phyloP scores from a whole-genome alignment of 768 basidiomycete species.

The Leccinellum rugosiceps region DNA sequence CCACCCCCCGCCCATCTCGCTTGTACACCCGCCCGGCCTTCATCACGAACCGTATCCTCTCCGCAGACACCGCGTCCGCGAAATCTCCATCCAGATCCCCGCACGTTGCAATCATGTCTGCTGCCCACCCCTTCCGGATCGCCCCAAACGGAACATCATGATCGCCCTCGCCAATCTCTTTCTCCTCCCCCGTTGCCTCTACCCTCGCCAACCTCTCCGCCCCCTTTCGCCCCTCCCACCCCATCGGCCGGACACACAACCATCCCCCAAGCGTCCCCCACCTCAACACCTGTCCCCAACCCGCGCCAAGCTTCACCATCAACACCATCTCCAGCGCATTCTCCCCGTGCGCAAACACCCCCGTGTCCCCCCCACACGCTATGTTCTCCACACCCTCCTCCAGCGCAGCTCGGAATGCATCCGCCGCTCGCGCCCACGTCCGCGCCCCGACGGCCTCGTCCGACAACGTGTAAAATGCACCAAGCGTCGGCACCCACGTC shows the following conservation, averaged over 20 bases:
- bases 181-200: constrained; percentile 21
- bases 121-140: constrained; percentile 53
- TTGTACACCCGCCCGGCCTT: constrained; percentile 52
- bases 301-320: constrained; percentile 56
- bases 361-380: constrained; percentile 65
- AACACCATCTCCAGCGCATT: constrained; percentile 60
- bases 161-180: constrained; percentile 35
- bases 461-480: constrained; percentile 41
- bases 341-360: constrained; percentile 57
- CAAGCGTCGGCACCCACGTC: constrained; percentile 59
- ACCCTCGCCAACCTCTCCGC: constrained; percentile 25
- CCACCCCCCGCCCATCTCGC: constrained; percentile 28
- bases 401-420: constrained; percentile 46
- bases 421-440: constrained; percentile 37
- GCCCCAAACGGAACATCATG: constrained; percentile 56
- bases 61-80: constrained; percentile 43
- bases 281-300: constrained; percentile 49
- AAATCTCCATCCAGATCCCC: constrained; percentile 40
- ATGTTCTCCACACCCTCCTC: constrained; percentile 43
- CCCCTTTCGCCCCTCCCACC: constrained; percentile 41
- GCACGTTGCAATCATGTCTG: constrained; percentile 41
- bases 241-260: constrained; percentile 47
- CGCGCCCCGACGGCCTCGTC: constrained; percentile 9
- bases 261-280: constrained; percentile 62
- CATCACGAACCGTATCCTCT: constrained; percentile 54